Conservation (phyloP, 495 filamentous ascomycete species). For the Bombardia bombarda region DNA sequence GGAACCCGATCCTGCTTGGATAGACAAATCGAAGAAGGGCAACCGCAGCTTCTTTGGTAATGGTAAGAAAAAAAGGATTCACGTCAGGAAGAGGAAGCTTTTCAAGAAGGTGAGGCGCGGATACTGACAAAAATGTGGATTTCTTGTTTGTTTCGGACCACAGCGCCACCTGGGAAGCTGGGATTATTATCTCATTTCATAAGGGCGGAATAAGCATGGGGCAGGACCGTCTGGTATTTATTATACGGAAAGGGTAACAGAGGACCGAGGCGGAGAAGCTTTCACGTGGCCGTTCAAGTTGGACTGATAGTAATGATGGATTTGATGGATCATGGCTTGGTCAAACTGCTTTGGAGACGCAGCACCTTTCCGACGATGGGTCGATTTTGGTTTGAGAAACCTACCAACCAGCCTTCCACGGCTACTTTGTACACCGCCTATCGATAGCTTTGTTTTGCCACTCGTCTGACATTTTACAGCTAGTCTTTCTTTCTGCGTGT, state of each 20-base stretch:
- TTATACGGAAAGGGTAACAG: no score
- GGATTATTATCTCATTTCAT: no score
- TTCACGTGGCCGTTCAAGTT: no score
- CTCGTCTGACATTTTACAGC: no score
- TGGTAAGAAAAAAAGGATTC: constrained; percentile 7
- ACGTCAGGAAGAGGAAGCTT: constrained; percentile 8
- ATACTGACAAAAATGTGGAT: constrained; percentile 7
- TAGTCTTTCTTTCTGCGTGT: no score
- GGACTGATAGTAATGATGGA: not conserved
- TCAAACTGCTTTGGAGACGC: constrained; percentile 11
- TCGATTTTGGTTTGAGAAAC: constrained; percentile 6
- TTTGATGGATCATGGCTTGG: not conserved
- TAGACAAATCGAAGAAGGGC: constrained; percentile 14
- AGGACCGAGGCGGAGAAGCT: no score
- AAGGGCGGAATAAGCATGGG: no score
- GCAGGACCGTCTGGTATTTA: no score
- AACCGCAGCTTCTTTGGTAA: constrained; percentile 23
- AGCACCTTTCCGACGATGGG: not conserved
- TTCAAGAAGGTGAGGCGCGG: constrained; percentile 9
- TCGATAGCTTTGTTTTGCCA: not conserved
- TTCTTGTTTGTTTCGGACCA: not conserved
- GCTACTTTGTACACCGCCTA: not conserved
- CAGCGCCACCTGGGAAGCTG: no score
- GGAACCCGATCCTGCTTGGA: constrained; percentile 12
- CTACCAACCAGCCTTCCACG: not conserved